Evolutionary conservation across 2,329 filamentous ascomycete species (phyloP).

Genomic region (Cercospora brassicicola): DNA sequence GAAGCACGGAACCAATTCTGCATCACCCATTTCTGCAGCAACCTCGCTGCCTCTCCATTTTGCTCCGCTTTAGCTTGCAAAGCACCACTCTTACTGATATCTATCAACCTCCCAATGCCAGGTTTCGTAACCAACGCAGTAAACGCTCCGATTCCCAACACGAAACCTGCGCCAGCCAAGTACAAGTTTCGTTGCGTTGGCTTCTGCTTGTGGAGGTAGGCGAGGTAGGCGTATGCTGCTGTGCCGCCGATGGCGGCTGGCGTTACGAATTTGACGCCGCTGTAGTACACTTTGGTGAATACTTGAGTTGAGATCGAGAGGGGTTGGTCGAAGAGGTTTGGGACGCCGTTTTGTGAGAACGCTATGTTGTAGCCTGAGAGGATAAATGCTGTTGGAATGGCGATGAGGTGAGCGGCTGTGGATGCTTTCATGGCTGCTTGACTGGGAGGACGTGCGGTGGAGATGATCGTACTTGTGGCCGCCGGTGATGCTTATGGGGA

Average conservation of each 20-base stretch:
- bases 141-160: not conserved
- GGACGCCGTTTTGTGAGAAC: not conserved
- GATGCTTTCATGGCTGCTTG: not conserved
- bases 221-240: slow-evolving; percentile 1
- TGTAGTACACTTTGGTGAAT: slow-evolving; percentile 5
- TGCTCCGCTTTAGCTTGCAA: slow-evolving; percentile 21
- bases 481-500: too few relatives aligned
- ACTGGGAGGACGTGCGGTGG: too few relatives aligned
- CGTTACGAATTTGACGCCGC: not conserved
- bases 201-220: not conserved
- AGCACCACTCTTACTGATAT: slow-evolving; percentile 18
- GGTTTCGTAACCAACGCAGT: slow-evolving; percentile 14
- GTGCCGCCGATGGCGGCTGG: not conserved
- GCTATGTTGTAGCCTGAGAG: not conserved
- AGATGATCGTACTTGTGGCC: too few relatives aligned
- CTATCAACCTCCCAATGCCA: slow-evolving; percentile 19
- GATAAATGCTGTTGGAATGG: not conserved
- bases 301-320: not conserved
- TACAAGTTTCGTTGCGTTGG: not conserved
- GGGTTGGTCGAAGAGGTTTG: not conserved
- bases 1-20: slow-evolving; percentile 14
- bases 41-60: slow-evolving; percentile 19
- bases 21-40: slow-evolving; percentile 19
- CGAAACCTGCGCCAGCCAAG: not conserved
- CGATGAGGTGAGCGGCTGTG: not conserved